phyloP scores from a whole-genome alignment of 2,329 filamentous ascomycete genomes.

The Pestalotiopsis sp. region DNA sequence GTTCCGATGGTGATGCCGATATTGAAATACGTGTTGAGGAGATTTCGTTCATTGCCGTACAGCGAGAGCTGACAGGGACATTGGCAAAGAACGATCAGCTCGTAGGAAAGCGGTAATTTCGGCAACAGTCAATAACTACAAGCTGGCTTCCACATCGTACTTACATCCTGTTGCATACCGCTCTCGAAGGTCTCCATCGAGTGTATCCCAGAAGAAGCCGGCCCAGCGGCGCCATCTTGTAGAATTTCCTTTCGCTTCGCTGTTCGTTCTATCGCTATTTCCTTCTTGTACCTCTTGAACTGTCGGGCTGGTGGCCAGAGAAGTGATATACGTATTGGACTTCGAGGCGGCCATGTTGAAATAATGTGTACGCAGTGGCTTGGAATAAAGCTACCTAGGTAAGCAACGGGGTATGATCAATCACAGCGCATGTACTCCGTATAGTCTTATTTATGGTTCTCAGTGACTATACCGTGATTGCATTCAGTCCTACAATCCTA shows the following conservation, averaged over 20 bases:
- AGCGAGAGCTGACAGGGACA: constrained; percentile 24
- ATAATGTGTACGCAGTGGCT: not conserved
- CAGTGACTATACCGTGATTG: too few species aligned
- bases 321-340: not conserved
- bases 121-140: not conserved
- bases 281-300: not conserved
- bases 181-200: constrained; percentile 1
- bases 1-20: constrained; percentile 20
- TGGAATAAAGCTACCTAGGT: not conserved
- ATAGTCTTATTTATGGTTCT: not conserved
- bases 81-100: constrained; percentile 1
- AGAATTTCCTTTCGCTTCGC: not conserved
- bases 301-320: too few species aligned
- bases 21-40: constrained; percentile 4
- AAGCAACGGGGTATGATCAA: not conserved
- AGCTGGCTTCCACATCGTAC: too few species aligned
- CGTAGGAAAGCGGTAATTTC: not conserved
- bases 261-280: not conserved
- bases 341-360: not conserved
- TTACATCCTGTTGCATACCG: constrained; percentile 32
- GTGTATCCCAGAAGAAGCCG: constrained; percentile 2
- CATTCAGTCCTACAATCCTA: too few species aligned
- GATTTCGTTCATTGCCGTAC: constrained; percentile 10
- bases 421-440: not conserved
- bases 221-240: not conserved